Evolutionary conservation across 495 filamentous ascomycete genomes (phyloP), one percentile per base, ranked within the genome.

Genomic region (Jackrogersella minutella): DNA sequence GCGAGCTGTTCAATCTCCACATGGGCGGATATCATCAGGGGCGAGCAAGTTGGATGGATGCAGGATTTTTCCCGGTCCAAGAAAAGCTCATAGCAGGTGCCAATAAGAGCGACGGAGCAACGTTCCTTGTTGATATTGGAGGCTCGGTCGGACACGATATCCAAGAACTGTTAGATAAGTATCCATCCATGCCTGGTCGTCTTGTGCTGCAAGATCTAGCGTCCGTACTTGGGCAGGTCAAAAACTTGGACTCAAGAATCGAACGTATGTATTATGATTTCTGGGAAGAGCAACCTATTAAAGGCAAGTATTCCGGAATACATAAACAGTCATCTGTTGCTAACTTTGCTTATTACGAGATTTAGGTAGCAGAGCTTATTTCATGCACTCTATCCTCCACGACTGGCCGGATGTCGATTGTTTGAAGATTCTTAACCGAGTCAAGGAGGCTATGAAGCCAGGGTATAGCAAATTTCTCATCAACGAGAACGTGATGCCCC

Each of bases 91-190:
- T 77, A 16, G 43, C 70, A 22, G 70, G 68, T 3, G 31, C 39
- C 40, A 46, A 61, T 16, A 17, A 39, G 10, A n/a, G 68, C 36
- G 4, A 37, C 16, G 22, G 17, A 6, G 50, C 59, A 11, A 19
- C 77, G 11, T 66, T 64, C 17, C 41, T 64, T 3, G 55, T 67
- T 11, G 64, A 56, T 36, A 16, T 71, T 13, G 63, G 78, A 24
- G 86, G 84, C 2, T 76, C 76, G 9, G 44, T 77, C 2, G 85
- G 85, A 1, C 80, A 86, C 24, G 82, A 88, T 58, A 65, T 87
- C 0, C 50, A 71, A 0, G 73, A 76, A n/a, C 83, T 88, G 62
- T 60, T 54, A 4, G n/a, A 33, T 1, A 70, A 78, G 22, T 69
- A 71, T 43, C 85, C 84, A 0, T 63, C 77, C 17, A 22, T 69